Base-by-base conservation (phyloP, 2,329 filamentous ascomycete genomes). In the Cladosporium austrohemisphaericum region DNA sequence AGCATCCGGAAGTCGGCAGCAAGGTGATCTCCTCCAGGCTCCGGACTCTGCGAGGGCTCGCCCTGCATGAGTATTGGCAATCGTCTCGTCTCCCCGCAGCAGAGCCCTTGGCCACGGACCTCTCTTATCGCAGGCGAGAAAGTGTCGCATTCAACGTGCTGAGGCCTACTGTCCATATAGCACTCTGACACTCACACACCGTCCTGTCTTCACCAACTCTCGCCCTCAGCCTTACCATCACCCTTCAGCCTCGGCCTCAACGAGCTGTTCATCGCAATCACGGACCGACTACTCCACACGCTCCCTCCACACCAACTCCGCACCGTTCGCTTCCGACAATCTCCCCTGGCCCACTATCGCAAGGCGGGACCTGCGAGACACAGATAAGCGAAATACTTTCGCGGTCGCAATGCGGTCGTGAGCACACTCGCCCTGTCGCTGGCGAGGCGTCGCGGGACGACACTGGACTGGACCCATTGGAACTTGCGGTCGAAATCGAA, bases 361-460 rank as follows among this genome's bases (percentile, higher is more conserved):
- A 23, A 37, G n/a, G n/a, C 29, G 22, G 20, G 29, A 10, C 25
- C 13, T 14, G 32, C 23, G 44, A 38, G 44, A 29, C 44, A 47
- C 23, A 47, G 44, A 47, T 47, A 47, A 47, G 44, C 44, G 32
- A 29, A 38, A 38, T 38, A 38, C 44, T 47, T 29, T 41, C 32
- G 32, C 32, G 5, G 16, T 22, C 41, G 44, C 33, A 13, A 47
- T 47, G 44, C 33, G 14, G 44, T 47, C 44, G 44, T 47, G 44
- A 47, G 13, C 32, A 16, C 7, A 16, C 13, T n/a, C 5, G 3
- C 13, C 13, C 33, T 13, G 28, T 20, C 36, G 36, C 44, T 37
- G 33, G 25, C 44, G 25, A 47, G 33, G 23, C 33, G 32, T 37
- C 44, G 26, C 23, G 14, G 20, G 38, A 50, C 29, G 8, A 43